Conservation (phyloP, 1,284 basidiomycete genomes). For the Sanghuangporus sanghuang region DNA sequence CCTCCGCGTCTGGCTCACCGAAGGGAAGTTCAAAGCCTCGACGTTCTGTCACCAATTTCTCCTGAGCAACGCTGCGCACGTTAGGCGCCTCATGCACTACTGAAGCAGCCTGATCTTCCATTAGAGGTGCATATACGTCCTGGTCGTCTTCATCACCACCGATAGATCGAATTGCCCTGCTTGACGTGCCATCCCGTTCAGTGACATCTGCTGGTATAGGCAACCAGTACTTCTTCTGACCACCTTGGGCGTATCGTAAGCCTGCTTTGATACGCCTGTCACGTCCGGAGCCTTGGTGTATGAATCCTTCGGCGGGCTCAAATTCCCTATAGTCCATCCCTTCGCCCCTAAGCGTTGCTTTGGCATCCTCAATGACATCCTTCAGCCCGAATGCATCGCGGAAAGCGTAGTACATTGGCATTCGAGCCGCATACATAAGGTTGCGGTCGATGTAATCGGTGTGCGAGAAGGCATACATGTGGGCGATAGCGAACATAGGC, state of each 20-base stretch:
- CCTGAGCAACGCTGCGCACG: slow-evolving; percentile 35
- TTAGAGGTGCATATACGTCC: slow-evolving; percentile 74
- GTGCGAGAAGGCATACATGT: slow-evolving; percentile 84
- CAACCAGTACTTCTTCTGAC: slow-evolving; percentile 87
- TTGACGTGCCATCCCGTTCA: slow-evolving; percentile 31
- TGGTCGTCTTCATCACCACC: slow-evolving; percentile 48
- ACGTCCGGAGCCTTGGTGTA: slow-evolving; percentile 83
- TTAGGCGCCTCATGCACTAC: slow-evolving; percentile 65
- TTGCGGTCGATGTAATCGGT: slow-evolving; percentile 76
- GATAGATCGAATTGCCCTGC: slow-evolving; percentile 25
- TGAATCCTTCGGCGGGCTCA: slow-evolving; percentile 89
- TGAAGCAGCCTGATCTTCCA: slow-evolving; percentile 58
- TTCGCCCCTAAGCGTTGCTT: slow-evolving; percentile 79
- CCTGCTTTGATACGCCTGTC: slow-evolving; percentile 85
- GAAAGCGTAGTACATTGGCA: slow-evolving; percentile 84
- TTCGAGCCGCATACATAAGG: slow-evolving; percentile 72
- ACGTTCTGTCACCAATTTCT: slow-evolving; percentile 34
- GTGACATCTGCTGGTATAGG: slow-evolving; percentile 56
- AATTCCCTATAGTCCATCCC: slow-evolving; percentile 95
- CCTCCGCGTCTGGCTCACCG: slow-evolving; percentile 52
- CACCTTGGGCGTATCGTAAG: slow-evolving; percentile 85
- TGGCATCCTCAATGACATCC: slow-evolving; percentile 86
- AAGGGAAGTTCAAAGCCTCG: slow-evolving; percentile 66
- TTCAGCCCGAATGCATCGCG: slow-evolving; percentile 82
- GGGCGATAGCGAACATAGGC: slow-evolving; percentile 94